Conservation (phyloP, 352 stramenopile genomes). For the Globisporangium emineosum region DNA sequence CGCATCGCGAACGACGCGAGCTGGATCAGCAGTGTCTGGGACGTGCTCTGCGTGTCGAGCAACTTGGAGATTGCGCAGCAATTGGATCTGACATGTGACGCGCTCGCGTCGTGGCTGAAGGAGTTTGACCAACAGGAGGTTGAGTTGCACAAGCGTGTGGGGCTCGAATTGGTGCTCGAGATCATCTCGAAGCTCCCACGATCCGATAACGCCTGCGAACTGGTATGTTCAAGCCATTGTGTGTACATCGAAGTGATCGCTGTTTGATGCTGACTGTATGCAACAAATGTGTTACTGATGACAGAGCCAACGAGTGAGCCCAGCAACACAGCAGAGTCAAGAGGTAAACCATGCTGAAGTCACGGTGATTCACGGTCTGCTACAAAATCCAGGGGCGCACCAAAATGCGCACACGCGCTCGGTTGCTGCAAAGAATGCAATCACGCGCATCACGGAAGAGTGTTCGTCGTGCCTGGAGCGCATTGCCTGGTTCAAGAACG, state of each 20-base stretch:
- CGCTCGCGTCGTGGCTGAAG: slow-evolving; percentile 34
- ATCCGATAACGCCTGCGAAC: neutral
- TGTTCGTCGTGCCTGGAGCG: slow-evolving; percentile 38
- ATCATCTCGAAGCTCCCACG: slow-evolving; percentile 18
- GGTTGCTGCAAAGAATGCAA: slow-evolving; percentile 35
- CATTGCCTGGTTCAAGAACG: slow-evolving; percentile 31
- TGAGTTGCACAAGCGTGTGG: slow-evolving; percentile 12
- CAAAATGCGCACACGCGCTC: slow-evolving; percentile 30
- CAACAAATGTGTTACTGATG: neutral
- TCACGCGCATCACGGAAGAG: slow-evolving; percentile 36
- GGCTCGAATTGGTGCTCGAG: slow-evolving; percentile 20
- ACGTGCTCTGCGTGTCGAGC: slow-evolving; percentile 26
- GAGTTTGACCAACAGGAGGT: slow-evolving; percentile 6
- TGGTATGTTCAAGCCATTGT: slow-evolving; percentile 11
- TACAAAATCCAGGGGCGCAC: slow-evolving; percentile 7
- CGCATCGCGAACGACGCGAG: slow-evolving; percentile 19
- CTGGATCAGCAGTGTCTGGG: slow-evolving; percentile 31
- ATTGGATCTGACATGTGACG: slow-evolving; percentile 36
- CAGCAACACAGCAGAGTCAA: neutral
- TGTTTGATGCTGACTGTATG: neutral
- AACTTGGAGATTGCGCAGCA: slow-evolving; percentile 32
- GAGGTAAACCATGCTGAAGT: slow-evolving; percentile 18
- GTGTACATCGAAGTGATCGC: neutral
- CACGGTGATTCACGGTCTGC: slow-evolving; percentile 4
- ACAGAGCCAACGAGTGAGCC: neutral